phyloP scores from a whole-genome alignment of 805 yeast genomes.

The Hanseniaspora vineae region DNA sequence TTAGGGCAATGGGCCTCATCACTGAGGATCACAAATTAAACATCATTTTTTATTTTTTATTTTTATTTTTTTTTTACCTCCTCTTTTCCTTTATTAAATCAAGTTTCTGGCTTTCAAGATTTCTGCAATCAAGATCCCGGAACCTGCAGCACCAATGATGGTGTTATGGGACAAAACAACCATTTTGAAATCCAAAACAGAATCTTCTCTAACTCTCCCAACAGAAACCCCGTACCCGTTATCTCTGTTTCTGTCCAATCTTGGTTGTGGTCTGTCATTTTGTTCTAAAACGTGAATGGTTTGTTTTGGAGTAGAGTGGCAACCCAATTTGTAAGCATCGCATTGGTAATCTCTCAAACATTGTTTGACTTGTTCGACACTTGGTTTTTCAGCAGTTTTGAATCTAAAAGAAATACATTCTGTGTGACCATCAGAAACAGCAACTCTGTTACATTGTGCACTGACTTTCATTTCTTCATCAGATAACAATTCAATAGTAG shows the following conservation, averaged over 20 bases:
- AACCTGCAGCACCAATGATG: constrained; percentile 96
- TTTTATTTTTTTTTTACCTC: too few relatives aligned
- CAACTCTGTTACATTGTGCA: constrained; percentile 94
- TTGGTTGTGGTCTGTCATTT: constrained; percentile 91
- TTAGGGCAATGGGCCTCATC: too few relatives aligned
- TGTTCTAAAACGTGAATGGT: constrained; percentile 88
- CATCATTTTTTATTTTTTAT: too few relatives aligned
- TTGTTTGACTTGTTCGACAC: constrained; percentile 64
- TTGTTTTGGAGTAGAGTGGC: constrained; percentile 87
- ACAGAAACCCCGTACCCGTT: constrained; percentile 88
- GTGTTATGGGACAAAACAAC: constrained; percentile 97
- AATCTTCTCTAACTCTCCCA: constrained; percentile 88
- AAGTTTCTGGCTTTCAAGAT: constrained; percentile 63
- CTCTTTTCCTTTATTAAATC: constrained; percentile 29
- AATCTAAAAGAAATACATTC: constrained; percentile 85
- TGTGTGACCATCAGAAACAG: constrained; percentile 96
- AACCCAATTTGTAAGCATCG: constrained; percentile 68
- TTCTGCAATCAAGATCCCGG: constrained; percentile 94
- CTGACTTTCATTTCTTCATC: constrained; percentile 71
- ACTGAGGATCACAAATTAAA: too few relatives aligned
- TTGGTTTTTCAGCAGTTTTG: constrained; percentile 61
- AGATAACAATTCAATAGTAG: constrained; percentile 43
- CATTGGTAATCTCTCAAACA: constrained; percentile 62
- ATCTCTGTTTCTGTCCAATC: constrained; percentile 93
- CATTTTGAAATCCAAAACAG: constrained; percentile 89